A percentile compares a stretch with the other conserved stretches of the same genome.
phyloP scores from a whole-genome alignment of 805 yeast species.

The Yarrowia phangngaensis region DNA sequence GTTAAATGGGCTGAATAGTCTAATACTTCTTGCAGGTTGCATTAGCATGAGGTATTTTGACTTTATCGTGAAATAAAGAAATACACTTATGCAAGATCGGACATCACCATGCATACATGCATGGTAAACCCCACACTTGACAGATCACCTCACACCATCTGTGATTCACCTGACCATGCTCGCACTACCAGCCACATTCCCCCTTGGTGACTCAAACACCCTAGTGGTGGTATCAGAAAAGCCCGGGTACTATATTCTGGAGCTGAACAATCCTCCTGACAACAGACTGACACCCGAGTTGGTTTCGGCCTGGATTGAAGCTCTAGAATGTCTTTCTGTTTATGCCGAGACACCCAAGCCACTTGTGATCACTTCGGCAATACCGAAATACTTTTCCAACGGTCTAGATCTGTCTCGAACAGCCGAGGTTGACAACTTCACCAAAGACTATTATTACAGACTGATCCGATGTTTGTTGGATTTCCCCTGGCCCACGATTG shows the following conservation, averaged over 20 bases:
- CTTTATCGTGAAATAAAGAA: no score
- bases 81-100: no score
- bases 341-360: slow-evolving; percentile 35
- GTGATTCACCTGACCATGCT: not conserved
- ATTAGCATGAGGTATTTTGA: no score
- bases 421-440: slow-evolving; percentile 37
- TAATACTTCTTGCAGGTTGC: no score
- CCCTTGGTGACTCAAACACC: not conserved
- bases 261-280: slow-evolving; percentile 39
- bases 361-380: slow-evolving; percentile 40
- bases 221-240: slow-evolving; percentile 3
- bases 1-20: no score
- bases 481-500: slow-evolving; percentile 44
- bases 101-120: no score
- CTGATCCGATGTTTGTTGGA: slow-evolving; percentile 38
- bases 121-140: no score
- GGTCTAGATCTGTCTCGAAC: slow-evolving; percentile 42
- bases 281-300: slow-evolving; percentile 40
- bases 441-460: slow-evolving; percentile 37
- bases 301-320: slow-evolving; percentile 38
- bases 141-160: no score
- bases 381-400: slow-evolving; percentile 41
- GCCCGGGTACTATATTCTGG: slow-evolving; percentile 37
- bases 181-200: slow-evolving; percentile 2
- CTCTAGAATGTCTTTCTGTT: slow-evolving; percentile 37